Evolutionary conservation across 768 basidiomycete species (phyloP).

Genomic region (Phallus indusiatus): DNA sequence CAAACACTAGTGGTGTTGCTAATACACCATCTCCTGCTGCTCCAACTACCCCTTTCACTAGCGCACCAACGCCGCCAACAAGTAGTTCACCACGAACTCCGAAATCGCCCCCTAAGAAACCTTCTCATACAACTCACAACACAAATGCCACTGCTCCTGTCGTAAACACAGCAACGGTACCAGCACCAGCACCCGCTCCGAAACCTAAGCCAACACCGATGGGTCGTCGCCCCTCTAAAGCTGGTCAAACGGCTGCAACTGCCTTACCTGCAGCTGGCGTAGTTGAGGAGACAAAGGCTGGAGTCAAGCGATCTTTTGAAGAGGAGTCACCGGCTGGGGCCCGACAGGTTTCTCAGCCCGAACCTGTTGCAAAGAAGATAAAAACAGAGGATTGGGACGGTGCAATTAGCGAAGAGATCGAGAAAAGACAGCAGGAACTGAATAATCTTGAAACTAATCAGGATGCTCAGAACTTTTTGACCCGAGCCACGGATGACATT

Average conservation of each 20-base stretch:
- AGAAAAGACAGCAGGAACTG: constrained; percentile 29
- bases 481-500: constrained; percentile 37
- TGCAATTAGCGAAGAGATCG: constrained; percentile 40
- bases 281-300: constrained; percentile 13
- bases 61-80: constrained; percentile 9
- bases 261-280: constrained; percentile 14
- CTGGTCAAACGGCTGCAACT: constrained; percentile 15
- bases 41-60: constrained; percentile 16
- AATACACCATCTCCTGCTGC: constrained; percentile 29
- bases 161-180: constrained; percentile 26
- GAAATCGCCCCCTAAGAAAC: constrained; percentile 61
- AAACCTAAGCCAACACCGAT: constrained; percentile 1
- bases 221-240: background rate
- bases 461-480: constrained; percentile 50
- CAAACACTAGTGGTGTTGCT: constrained; percentile 33
- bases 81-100: constrained; percentile 48
- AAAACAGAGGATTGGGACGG: constrained; percentile 59
- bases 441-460: constrained; percentile 54
- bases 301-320: constrained; percentile 46
- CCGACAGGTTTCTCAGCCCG: constrained; percentile 12
- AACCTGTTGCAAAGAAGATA: constrained; percentile 63
- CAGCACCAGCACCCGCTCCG: constrained; percentile 19
- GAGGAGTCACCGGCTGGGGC: constrained; percentile 25
- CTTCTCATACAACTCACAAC: constrained; percentile 35
- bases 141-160: constrained; percentile 23